These are phyloP conservation scores for Paramecium primaurelia DNA, from an alignment of 73 alveolate species.

Conservation along the genomic window DNA sequence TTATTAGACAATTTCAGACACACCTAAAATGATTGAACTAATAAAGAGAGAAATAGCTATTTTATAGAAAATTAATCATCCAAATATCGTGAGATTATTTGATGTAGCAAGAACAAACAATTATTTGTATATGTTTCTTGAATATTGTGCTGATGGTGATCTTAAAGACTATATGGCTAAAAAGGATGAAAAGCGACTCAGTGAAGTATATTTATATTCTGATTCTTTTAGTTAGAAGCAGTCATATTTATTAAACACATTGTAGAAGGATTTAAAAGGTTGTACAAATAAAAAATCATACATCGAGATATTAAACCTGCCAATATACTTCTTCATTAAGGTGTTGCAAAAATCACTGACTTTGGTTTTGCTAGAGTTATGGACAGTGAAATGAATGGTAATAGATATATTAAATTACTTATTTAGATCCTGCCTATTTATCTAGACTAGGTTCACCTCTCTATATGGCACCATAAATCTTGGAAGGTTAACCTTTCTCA, in stretches of 20 bases:
- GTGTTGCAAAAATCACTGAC: conserved; percentile 59
- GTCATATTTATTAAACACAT: conserved; percentile 57
- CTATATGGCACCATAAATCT: conserved; percentile 62
- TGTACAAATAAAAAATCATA: conserved; percentile 57
- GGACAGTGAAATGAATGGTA: conserved; percentile 57
- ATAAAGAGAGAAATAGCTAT: conserved; percentile 63
- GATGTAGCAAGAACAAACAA: conserved; percentile 64
- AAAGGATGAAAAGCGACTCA: conserved; percentile 57
- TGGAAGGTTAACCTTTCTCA: conserved; percentile 60
- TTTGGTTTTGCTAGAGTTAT: conserved; percentile 64
- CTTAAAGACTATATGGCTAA: conserved; percentile 55
- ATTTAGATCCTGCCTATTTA: conserved; percentile 52
- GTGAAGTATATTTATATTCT: background rate
- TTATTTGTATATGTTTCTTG: conserved; percentile 56
- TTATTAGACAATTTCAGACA: conserved; percentile 44
- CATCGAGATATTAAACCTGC: conserved; percentile 65
- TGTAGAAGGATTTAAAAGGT: conserved; percentile 58
- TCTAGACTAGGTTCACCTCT: conserved; percentile 66
- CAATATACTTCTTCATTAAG: conserved; percentile 52
- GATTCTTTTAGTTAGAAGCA: conserved; percentile 45
- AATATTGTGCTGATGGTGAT: conserved; percentile 63
- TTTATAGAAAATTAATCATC: conserved; percentile 41
- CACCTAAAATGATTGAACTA: conserved; percentile 57
- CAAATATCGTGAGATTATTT: conserved; percentile 52
- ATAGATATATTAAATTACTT: background rate